Conservation (phyloP, 1,139 yeast genomes). For the Kodamaea sp. region DNA sequence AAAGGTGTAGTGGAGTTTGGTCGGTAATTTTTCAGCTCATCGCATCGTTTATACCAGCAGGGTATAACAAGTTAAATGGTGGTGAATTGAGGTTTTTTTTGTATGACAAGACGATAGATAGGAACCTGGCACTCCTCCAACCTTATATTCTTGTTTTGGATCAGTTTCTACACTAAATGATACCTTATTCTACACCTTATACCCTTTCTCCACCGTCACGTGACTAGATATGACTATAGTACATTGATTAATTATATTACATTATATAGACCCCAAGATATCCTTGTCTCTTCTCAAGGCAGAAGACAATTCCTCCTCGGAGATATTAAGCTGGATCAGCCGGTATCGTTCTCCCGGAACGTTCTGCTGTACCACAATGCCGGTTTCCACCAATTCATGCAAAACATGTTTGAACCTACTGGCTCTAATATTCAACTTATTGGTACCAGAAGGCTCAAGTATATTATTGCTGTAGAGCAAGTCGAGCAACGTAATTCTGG, state of each 20-base stretch:
- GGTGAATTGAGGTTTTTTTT: no score
- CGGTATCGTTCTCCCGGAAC: conserved; percentile 68
- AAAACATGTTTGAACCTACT: conserved; percentile 53
- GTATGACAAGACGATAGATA: no score
- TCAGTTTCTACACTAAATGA: no score
- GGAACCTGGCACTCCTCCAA: no score
- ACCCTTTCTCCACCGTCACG: neutral
- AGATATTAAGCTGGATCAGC: conserved; percentile 61
- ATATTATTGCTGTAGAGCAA: conserved; percentile 31
- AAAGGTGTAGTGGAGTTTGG: neutral
- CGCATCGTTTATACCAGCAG: no score
- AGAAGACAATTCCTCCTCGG: conserved; percentile 66
- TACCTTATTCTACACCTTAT: no score
- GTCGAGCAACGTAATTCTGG: conserved; percentile 20
- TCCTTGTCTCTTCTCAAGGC: conserved; percentile 59
- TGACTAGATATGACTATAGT: neutral
- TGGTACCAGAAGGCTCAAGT: conserved; percentile 10
- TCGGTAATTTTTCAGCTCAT: neutral
- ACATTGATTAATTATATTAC: no score
- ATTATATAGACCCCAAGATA: conserved; percentile 17
- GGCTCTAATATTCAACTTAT: conserved; percentile 32
- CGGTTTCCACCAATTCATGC: conserved; percentile 74
- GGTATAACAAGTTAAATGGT: no score
- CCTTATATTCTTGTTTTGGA: no score
- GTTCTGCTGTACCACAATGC: conserved; percentile 68